Evolutionary conservation across 352 stramenopile genomes (phyloP).

Genomic region (Albugo laibachii): DNA sequence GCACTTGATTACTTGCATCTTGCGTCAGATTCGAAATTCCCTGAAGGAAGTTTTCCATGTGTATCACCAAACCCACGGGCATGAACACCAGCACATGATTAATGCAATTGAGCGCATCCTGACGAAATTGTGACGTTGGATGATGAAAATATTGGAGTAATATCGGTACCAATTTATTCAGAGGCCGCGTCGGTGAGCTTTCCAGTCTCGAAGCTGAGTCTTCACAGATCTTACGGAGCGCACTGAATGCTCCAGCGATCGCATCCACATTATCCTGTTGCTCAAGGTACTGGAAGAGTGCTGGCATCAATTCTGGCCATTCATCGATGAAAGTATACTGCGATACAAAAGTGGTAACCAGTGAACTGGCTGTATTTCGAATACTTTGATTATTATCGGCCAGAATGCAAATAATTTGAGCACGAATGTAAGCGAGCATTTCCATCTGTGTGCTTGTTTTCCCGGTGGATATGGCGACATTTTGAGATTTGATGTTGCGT

Average conservation of each 20-base stretch:
- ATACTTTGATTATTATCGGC: conserved; percentile 40
- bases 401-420: conserved; percentile 48
- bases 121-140: conserved; percentile 47
- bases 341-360: conserved; percentile 74
- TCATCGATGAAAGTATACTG: conserved; percentile 77
- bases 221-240: conserved; percentile 79
- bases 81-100: conserved; percentile 83
- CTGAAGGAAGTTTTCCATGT: conserved; percentile 81
- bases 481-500: conserved; percentile 61
- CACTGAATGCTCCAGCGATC: conserved; percentile 66
- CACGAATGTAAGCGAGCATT: conserved; percentile 61
- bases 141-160: conserved; percentile 80
- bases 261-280: conserved; percentile 11
- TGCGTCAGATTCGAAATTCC: conserved; percentile 77
- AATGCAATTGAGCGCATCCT: conserved; percentile 73
- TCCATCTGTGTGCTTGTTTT: conserved; percentile 29
- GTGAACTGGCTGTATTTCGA: conserved; percentile 48
- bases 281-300: conserved; percentile 36
- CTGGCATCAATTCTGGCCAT: conserved; percentile 75
- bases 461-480: conserved; percentile 27
- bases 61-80: conserved; percentile 68
- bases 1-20: conserved; percentile 60
- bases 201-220: conserved; percentile 79
- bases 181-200: conserved; percentile 66
- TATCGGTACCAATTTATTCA: conserved; percentile 77